phyloP scores from a whole-genome alignment of 257 asterid genomes.

The Paulownia fortunei region DNA sequence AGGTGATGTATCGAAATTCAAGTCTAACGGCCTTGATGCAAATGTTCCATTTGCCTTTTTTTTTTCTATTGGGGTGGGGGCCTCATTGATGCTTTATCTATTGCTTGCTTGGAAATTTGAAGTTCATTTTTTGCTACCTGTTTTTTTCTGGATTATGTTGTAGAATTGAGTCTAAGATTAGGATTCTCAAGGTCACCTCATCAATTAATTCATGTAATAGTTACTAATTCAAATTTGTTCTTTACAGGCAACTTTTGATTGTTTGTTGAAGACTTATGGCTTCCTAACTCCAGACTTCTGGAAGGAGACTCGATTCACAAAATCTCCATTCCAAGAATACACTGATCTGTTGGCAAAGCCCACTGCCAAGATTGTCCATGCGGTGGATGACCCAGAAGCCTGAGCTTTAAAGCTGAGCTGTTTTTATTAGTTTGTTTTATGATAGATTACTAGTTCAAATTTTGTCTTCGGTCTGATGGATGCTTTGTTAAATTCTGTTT shows the following conservation, averaged over 20 bases:
- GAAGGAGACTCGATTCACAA: slow-evolving; percentile 69
- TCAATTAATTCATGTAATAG: neutral
- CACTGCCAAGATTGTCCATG: slow-evolving; percentile 49
- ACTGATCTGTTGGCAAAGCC: slow-evolving; percentile 70
- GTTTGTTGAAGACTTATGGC: slow-evolving; percentile 69
- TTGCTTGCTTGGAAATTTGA: neutral
- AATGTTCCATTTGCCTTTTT: too few relatives aligned
- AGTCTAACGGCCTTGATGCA: too few relatives aligned
- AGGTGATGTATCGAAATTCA: neutral
- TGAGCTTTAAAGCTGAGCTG: slow-evolving; percentile 15
- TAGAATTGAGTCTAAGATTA: neutral
- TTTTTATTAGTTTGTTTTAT: slow-evolving; percentile 16
- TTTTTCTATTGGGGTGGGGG: too few relatives aligned
- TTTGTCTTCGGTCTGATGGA: slow-evolving; percentile 31
- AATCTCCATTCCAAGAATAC: slow-evolving; percentile 73
- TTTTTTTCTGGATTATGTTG: neutral
- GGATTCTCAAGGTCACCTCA: neutral
- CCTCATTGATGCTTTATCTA: neutral
- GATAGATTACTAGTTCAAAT: slow-evolving; percentile 35
- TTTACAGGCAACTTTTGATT: slow-evolving; percentile 72
- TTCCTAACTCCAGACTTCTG: slow-evolving; percentile 76
- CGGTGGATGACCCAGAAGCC: slow-evolving; percentile 52
- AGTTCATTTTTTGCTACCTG: neutral
- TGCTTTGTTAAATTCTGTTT: slow-evolving; percentile 27
- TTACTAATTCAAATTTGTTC: neutral